Conservation (phyloP, 176 grass and related monocot species). For the Eragrostis curvula region DNA sequence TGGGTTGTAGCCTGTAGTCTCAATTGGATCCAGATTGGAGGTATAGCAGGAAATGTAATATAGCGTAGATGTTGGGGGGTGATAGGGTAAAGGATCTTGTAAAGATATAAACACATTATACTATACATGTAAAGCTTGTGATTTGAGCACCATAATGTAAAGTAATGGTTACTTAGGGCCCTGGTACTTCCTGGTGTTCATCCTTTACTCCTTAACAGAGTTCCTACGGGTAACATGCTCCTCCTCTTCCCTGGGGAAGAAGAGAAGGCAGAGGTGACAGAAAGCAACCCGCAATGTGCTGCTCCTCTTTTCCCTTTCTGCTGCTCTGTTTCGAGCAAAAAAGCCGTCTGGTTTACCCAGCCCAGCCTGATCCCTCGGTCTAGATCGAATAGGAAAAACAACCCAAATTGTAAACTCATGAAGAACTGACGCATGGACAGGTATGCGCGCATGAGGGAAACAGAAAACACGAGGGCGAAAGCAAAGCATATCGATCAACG, state of each 20-base stretch:
- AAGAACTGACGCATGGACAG: too few species aligned
- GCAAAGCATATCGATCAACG: background rate
- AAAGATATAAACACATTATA: constrained; percentile 77
- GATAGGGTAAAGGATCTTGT: constrained; percentile 75
- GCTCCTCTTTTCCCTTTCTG: too few species aligned
- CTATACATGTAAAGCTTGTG: constrained; percentile 73
- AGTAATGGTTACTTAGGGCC: constrained; percentile 42
- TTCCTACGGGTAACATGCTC: too few species aligned
- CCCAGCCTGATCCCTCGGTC: too few species aligned
- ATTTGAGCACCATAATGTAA: constrained; percentile 55
- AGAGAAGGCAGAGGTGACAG: too few species aligned
- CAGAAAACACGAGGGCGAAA: background rate
- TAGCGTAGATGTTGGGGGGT: constrained; percentile 61
- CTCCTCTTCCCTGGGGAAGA: too few species aligned
- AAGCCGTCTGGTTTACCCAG: too few species aligned
- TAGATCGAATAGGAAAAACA: too few species aligned
- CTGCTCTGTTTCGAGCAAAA: too few species aligned
- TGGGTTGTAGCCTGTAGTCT: constrained; percentile 72
- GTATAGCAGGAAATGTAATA: constrained; percentile 75
- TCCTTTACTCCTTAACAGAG: too few species aligned
- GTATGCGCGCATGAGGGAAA: background rate
- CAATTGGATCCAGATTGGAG: constrained; percentile 69
- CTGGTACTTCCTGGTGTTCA: background rate
- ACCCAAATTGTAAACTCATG: too few species aligned
- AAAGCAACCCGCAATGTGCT: too few species aligned